These are phyloP conservation scores for Bryum argenteum DNA, from an alignment of 225 moss, liverwort and hornwort genomes.

Conservation along the genomic window DNA sequence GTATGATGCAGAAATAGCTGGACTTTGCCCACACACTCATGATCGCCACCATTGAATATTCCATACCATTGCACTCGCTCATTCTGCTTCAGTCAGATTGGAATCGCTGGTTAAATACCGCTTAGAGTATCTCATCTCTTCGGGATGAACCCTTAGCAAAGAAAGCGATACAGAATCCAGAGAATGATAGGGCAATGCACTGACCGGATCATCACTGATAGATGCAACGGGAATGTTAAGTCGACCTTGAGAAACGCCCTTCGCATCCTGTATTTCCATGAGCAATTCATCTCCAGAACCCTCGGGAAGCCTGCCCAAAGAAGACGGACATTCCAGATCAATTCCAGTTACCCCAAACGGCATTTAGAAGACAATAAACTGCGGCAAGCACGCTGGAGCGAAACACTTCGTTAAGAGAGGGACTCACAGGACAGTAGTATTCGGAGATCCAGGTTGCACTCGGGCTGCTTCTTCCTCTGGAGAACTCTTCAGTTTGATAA, in stretches of 20 bases:
- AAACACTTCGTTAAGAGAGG: not conserved
- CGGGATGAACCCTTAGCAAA: not conserved
- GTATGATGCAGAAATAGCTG: constrained; percentile 77
- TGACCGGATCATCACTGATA: constrained; percentile 85
- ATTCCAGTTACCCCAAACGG: not conserved
- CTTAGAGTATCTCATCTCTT: not conserved
- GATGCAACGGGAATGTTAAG: constrained; percentile 67
- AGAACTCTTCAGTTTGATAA: constrained; percentile 79
- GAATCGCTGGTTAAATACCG: no score
- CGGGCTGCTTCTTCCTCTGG: constrained; percentile 75
- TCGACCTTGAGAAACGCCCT: constrained; percentile 71
- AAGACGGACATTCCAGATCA: not conserved
- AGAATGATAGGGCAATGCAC: not conserved
- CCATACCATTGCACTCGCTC: constrained; percentile 92
- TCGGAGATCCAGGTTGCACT: constrained; percentile 75
- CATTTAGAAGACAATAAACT: not conserved
- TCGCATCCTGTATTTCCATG: constrained; percentile 76
- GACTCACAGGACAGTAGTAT: constrained; percentile 71
- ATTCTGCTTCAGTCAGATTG: constrained; percentile 48
- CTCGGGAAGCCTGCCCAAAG: constrained; percentile 70
- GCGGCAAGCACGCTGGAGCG: not conserved
- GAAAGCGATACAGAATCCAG: not conserved
- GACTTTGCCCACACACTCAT: constrained; percentile 86
- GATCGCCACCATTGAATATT: constrained; percentile 69
- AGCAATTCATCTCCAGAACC: constrained; percentile 82